These are phyloP conservation scores for Dalechampia spathulata DNA, from an alignment of 441 rosid species.

Conservation along the genomic window DNA sequence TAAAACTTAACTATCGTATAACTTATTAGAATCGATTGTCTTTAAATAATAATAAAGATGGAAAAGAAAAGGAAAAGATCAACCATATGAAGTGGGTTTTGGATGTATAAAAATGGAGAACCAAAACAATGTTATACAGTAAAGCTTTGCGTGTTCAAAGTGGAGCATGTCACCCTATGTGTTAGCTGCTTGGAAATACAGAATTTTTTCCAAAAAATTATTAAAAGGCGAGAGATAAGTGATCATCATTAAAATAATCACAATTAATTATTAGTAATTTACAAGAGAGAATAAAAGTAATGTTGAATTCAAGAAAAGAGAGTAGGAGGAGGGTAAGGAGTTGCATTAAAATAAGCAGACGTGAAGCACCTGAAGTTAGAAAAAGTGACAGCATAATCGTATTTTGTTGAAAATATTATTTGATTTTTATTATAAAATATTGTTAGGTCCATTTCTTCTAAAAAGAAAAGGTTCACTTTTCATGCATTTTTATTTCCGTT, in stretches of 20 bases:
- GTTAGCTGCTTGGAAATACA: constrained; percentile 23
- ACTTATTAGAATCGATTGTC: too few relatives aligned
- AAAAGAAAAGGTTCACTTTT: too few relatives aligned
- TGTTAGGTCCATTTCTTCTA: too few relatives aligned
- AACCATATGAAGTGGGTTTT: too few relatives aligned
- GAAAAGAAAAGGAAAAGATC: too few relatives aligned
- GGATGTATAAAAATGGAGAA: too few relatives aligned
- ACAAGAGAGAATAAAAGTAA: background rate
- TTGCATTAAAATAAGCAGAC: constrained; percentile 13
- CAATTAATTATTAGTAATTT: background rate
- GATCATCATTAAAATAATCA: background rate
- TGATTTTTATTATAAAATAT: too few relatives aligned
- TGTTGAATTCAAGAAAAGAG: background rate
- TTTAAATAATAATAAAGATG: too few relatives aligned
- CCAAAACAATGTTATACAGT: too few relatives aligned
- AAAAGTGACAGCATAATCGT: constrained; percentile 8
- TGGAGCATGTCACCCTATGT: constrained; percentile 37
- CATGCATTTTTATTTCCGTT: too few relatives aligned
- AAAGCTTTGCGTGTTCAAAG: constrained; percentile 31
- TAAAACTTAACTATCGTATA: too few relatives aligned
- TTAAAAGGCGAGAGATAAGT: background rate
- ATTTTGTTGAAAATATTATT: too few relatives aligned
- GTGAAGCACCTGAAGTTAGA: constrained; percentile 24
- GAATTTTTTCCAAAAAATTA: constrained; percentile 5
- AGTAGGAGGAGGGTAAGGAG: constrained; percentile 12